phyloP scores from a whole-genome alignment of 805 yeast genomes.

The Ogataea henricii region DNA sequence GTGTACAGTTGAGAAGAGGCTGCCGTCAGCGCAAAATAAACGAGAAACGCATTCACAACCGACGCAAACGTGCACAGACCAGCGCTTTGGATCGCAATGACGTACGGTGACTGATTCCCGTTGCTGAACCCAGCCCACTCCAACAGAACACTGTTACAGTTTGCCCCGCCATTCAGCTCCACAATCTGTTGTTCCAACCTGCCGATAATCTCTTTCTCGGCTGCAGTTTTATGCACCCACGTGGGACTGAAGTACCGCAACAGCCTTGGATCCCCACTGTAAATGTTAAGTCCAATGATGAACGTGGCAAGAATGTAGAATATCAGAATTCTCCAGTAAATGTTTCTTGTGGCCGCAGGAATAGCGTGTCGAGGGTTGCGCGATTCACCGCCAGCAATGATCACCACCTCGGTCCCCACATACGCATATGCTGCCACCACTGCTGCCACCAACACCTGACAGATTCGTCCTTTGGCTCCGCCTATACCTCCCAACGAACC shows the following conservation, averaged over 20 bases:
- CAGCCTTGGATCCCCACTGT: constrained; percentile 76
- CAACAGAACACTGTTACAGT: constrained; percentile 28
- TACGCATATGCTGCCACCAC: constrained; percentile 72
- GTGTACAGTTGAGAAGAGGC: constrained; percentile 60
- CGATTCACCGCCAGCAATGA: constrained; percentile 86
- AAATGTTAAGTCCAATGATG: constrained; percentile 68
- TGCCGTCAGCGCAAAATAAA: constrained; percentile 57
- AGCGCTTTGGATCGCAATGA: constrained; percentile 54
- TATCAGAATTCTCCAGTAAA: constrained; percentile 67
- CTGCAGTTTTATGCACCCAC: constrained; percentile 24
- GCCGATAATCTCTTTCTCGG: constrained; percentile 8
- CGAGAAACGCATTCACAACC: constrained; percentile 52
- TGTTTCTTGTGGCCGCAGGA: constrained; percentile 75
- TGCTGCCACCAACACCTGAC: constrained; percentile 61
- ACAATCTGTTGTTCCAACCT: constrained; percentile 23
- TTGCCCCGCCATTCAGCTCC: constrained; percentile 29
- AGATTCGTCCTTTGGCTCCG: constrained; percentile 60
- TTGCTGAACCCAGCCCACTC: constrained; percentile 42
- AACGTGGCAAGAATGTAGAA: constrained; percentile 69
- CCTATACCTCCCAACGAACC: constrained; percentile 58
- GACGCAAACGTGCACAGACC: constrained; percentile 53
- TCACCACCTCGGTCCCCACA: constrained; percentile 80
- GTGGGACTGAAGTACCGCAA: constrained; percentile 51
- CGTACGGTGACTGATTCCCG: constrained; percentile 59
- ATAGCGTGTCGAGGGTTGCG: constrained; percentile 74